Evolutionary conservation across 2,329 filamentous ascomycete genomes (phyloP).

Genomic region (Fusarium duplospermum): DNA sequence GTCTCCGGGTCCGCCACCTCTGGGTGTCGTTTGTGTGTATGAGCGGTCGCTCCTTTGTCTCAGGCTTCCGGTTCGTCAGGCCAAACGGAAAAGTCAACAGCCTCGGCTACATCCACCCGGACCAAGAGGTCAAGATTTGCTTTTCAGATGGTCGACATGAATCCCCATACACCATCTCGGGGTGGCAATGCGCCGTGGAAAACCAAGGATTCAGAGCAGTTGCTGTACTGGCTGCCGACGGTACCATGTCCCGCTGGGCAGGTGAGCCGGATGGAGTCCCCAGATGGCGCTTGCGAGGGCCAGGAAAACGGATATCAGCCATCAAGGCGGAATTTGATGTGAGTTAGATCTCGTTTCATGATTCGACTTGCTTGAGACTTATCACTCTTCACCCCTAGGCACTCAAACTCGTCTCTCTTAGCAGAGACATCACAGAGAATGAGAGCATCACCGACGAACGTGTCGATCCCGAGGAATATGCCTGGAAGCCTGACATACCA

Average conservation of each 20-base stretch:
- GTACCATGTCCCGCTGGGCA: constrained; percentile 6
- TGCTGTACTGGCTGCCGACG: not conserved
- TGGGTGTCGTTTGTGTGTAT: constrained; percentile 17
- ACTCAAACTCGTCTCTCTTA: not conserved
- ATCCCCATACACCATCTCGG: constrained; percentile 5
- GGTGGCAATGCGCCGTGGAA: constrained; percentile 17
- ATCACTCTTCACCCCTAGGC: not conserved
- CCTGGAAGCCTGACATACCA: not conserved
- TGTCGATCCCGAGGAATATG: not conserved
- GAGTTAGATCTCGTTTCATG: not conserved
- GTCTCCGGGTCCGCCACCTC: not conserved
- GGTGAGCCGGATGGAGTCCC: constrained; percentile 5
- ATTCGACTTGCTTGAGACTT: not conserved
- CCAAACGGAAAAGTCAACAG: not conserved
- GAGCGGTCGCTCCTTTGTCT: not conserved
- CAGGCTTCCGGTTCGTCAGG: constrained; percentile 7
- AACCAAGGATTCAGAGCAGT: constrained; percentile 8
- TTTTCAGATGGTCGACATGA: not conserved
- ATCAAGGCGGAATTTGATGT: constrained; percentile 23
- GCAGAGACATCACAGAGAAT: not conserved
- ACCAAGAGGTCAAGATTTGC: not conserved
- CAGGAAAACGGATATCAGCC: not conserved
- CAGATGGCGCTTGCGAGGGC: constrained; percentile 1
- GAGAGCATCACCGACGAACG: not conserved
- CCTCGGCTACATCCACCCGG: constrained; percentile 23